Percentiles rank a stretch among this genome's conserved stretches.
Evolutionary conservation across 169 alveolate species (phyloP).

Genomic region (Plasmodium gonderi): DNA sequence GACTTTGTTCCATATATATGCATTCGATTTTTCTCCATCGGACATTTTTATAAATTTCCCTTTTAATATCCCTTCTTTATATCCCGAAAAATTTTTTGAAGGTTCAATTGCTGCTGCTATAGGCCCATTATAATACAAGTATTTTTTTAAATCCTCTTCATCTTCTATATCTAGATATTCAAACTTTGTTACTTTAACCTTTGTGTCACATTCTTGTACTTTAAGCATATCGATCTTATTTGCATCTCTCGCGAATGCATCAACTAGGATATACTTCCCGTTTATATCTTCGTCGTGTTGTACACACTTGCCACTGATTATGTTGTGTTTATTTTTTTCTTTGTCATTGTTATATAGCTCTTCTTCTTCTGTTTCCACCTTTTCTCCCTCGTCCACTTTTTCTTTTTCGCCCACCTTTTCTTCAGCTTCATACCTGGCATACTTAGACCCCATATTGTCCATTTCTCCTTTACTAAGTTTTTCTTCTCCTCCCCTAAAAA

Average conservation of each 20-base stretch:
- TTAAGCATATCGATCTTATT: background rate
- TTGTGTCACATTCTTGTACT: constrained; percentile 29
- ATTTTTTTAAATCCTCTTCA: constrained; percentile 62
- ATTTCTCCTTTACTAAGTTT: background rate
- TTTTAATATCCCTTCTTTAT: constrained; percentile 42
- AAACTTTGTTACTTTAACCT: constrained; percentile 39
- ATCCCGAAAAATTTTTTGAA: constrained; percentile 7
- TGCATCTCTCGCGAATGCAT: background rate
- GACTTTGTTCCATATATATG: constrained; percentile 71
- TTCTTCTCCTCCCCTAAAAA: background rate
- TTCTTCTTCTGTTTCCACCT: background rate
- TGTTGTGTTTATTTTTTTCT: background rate
- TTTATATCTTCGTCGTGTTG: constrained; percentile 10
- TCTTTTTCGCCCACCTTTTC: background rate
- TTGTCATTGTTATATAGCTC: background rate
- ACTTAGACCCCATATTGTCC: too few species aligned
- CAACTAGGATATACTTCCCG: constrained; percentile 9
- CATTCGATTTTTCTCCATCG: constrained; percentile 59
- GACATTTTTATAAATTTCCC: constrained; percentile 60
- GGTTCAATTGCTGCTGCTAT: constrained; percentile 75
- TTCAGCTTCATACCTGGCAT: too few species aligned
- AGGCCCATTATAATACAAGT: constrained; percentile 66
- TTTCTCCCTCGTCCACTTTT: background rate
- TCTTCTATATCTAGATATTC: constrained; percentile 61
- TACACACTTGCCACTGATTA: too few species aligned